A percentile compares a stretch with the other conserved stretches of the same genome.
These are phyloP conservation scores for Dioscorea cayenensis DNA, from an alignment of 116 monocot genomes.

Conservation along the genomic window DNA sequence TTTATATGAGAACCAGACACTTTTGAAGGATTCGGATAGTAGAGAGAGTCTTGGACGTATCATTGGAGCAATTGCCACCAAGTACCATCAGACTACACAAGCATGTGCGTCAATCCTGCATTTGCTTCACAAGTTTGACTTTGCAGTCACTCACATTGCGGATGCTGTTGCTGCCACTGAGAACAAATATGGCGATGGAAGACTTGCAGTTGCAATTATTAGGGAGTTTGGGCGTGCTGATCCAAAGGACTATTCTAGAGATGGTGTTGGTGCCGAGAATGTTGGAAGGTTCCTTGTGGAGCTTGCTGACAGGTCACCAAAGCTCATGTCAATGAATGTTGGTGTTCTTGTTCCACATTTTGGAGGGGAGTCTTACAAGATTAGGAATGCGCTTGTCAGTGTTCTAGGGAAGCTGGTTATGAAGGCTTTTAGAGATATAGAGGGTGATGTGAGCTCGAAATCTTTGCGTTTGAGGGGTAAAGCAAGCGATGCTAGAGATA, in stretches of 20 bases:
- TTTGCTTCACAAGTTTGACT: conserved; percentile 86
- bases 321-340: conserved; percentile 79
- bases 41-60: conserved; percentile 65
- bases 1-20: conserved; percentile 58
- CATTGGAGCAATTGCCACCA: conserved; percentile 66
- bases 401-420: conserved; percentile 85
- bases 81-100: conserved; percentile 42
- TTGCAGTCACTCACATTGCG: conserved; percentile 55
- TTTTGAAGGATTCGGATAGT: conserved; percentile 61
- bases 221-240: conserved; percentile 80
- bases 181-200: conserved; percentile 79
- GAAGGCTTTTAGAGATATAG: conserved; percentile 78
- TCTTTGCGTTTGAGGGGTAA: conserved; percentile 56
- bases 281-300: conserved; percentile 89
- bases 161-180: conserved; percentile 58
- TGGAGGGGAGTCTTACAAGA: conserved; percentile 98
- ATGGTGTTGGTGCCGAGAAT: conserved; percentile 83
- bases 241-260: conserved; percentile 84
- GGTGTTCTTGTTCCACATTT: conserved; percentile 90
- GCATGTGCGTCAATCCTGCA: conserved; percentile 73
- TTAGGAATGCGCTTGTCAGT: conserved; percentile 84
- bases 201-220: conserved; percentile 55
- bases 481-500: conserved; percentile 92
- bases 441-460: conserved; percentile 66
- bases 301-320: conserved; percentile 70